These are phyloP conservation scores for Lepidopterella palustris DNA, from an alignment of 495 filamentous ascomycete genomes.

Conservation along the genomic window DNA sequence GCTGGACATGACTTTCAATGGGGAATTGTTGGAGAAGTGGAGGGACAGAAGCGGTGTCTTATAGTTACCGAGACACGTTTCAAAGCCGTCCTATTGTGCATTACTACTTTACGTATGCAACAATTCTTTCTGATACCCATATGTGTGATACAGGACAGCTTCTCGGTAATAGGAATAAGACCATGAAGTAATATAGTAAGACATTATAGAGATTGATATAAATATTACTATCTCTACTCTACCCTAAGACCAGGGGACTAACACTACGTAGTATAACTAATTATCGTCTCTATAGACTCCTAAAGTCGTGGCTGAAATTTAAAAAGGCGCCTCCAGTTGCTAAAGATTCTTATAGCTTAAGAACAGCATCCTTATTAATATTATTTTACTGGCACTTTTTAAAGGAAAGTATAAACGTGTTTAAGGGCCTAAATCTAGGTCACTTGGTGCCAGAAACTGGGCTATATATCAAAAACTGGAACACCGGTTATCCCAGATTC, in stretches of 20 bases:
- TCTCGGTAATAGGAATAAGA: background rate
- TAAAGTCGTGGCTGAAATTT: background rate
- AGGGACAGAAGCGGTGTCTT: constrained; percentile 15
- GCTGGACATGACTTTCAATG: constrained; percentile 15
- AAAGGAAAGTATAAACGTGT: background rate
- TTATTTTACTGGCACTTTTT: background rate
- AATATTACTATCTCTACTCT: background rate
- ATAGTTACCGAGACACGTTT: constrained; percentile 8
- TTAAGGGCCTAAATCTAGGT: background rate
- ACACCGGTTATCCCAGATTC: background rate
- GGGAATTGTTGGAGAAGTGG: constrained; percentile 19
- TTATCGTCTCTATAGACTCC: background rate
- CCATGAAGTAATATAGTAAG: background rate
- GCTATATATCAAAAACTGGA: background rate
- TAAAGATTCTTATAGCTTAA: background rate
- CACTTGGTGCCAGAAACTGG: background rate
- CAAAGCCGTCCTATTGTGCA: constrained; percentile 9
- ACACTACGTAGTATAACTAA: background rate
- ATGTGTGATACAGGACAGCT: background rate
- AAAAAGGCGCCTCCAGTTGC: background rate
- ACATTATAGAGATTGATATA: background rate
- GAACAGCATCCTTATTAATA: background rate
- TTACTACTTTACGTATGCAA: constrained; percentile 6
- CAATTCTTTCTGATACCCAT: background rate
- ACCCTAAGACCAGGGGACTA: background rate